phyloP scores from a whole-genome alignment of 2,329 filamentous ascomycete genomes.

The Cordyceps farinosa region DNA sequence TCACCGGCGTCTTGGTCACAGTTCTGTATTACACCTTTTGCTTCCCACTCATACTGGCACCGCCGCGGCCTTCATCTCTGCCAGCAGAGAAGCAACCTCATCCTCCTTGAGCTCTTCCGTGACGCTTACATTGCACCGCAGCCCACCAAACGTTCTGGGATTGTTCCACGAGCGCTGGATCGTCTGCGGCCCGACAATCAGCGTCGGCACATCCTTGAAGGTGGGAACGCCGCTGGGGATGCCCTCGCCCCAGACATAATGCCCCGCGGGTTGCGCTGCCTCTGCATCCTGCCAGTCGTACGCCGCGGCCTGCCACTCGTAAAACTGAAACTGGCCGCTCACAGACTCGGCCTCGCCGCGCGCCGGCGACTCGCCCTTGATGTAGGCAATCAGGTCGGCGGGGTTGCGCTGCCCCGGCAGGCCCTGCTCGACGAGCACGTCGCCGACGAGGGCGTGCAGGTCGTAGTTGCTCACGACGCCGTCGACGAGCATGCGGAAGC shows the following conservation, averaged over 20 bases:
- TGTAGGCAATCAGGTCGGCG: neutral
- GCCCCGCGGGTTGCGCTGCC: neutral
- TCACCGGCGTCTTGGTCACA: neutral
- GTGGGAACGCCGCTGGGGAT: conserved; percentile 1
- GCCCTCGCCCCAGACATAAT: conserved; percentile 6
- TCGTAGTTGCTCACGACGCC: conserved; percentile 15
- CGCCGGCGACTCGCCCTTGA: neutral
- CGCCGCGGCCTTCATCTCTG: conserved; percentile 13
- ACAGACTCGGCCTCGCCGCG: conserved; percentile 3
- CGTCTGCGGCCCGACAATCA: conserved; percentile 13
- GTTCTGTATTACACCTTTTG: neutral
- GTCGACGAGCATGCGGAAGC: conserved; percentile 11
- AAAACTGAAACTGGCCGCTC: conserved; percentile 9
- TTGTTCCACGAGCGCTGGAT: conserved; percentile 13
- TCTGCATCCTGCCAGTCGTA: neutral
- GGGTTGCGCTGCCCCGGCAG: conserved; percentile 5
- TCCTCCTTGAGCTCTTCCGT: conserved; percentile 5
- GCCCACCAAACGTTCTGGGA: conserved; percentile 1
- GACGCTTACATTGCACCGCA: neutral
- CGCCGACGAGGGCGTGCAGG: conserved; percentile 13
- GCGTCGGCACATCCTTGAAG: conserved; percentile 5
- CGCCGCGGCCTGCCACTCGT: conserved; percentile 14
- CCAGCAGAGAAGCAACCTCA: conserved; percentile 11
- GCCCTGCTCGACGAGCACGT: conserved; percentile 4
- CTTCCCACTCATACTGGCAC: neutral